phyloP scores from a whole-genome alignment of 345 rosid genomes.

The Kandelia obovata region DNA sequence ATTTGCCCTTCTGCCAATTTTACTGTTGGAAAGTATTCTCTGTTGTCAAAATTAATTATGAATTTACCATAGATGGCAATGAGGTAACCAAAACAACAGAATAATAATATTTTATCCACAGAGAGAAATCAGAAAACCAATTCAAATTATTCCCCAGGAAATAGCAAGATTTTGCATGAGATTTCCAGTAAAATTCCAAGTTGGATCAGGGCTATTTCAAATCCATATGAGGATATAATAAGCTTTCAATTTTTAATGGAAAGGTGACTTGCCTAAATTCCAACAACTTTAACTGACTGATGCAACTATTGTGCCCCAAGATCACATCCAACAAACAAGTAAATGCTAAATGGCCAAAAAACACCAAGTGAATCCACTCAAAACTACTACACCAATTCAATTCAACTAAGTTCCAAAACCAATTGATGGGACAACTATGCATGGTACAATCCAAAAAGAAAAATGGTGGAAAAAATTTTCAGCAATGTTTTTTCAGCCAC shows the following conservation, averaged over 20 bases:
- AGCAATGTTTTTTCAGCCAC: not conserved
- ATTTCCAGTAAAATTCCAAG: no score
- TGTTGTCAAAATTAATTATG: conserved; percentile 20
- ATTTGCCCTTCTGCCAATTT: conserved; percentile 44
- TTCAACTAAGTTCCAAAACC: not conserved
- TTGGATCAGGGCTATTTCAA: no score
- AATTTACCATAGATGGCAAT: not conserved
- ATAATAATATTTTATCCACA: not conserved
- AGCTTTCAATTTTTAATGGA: no score
- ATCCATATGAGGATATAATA: no score
- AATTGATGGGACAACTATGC: not conserved
- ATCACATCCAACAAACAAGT: not conserved
- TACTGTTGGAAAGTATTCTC: conserved; percentile 46
- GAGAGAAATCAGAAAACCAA: not conserved
- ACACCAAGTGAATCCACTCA: not conserved
- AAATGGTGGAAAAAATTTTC: not conserved
- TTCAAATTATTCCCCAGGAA: no score
- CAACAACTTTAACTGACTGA: no score
- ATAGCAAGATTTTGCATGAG: no score
- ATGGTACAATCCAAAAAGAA: not conserved
- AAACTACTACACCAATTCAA: not conserved
- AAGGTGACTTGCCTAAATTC: no score
- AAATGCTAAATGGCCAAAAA: not conserved
- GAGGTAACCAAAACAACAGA: not conserved
- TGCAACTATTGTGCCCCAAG: no score